Evolutionary conservation across 257 asterid species (phyloP), one percentile per base, ranked within the genome.

Genomic region (Galeopsis tetrahit): DNA sequence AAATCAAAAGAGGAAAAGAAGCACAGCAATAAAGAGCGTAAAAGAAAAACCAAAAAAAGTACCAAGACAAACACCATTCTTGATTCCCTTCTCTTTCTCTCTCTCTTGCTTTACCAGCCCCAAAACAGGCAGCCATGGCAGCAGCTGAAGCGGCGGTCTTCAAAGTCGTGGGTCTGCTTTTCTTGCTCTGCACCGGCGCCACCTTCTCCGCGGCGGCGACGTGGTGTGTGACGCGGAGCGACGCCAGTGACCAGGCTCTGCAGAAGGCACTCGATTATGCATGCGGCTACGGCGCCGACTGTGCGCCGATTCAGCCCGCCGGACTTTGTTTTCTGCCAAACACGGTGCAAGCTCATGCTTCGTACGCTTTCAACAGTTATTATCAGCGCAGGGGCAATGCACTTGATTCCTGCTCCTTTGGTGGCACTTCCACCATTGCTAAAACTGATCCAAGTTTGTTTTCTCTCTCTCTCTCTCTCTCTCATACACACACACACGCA

Each of bases 221-320:
- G 55, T 94, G 98, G 98, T 94, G 97, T 57, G 98, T 91, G 73
- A 86, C 89, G 28, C 79, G 96, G 75, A 88, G 96, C 59, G 98
- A 88, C 21, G 95, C 95, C 0, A 81, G 79, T 52, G 96, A 91
- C 36, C 79, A 73, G 66, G 81, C 85, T 1, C 72, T 94, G 69
- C 97, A 89, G 8, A 69, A 77, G 0, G 95, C 95, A 0, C 65
- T 94, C 2, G 93, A 91, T 69, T 94, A 91, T 63, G 97, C 97
- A 35, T 94, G 99, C 56, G 81, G 79, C 0, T 69, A 82, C 10
- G 97, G 97, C 2, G 97, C 97, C 0, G 99, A 94, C 44, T 94
- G 97, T 36, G 78, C 84, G 7, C 92, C 97, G 1, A n/a, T 91
- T 43, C 85, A 79, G 63, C 51, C 88, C 0, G 62, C 88, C 38